Conservation (phyloP, 352 stramenopile genomes). For the Peronospora destructor region DNA sequence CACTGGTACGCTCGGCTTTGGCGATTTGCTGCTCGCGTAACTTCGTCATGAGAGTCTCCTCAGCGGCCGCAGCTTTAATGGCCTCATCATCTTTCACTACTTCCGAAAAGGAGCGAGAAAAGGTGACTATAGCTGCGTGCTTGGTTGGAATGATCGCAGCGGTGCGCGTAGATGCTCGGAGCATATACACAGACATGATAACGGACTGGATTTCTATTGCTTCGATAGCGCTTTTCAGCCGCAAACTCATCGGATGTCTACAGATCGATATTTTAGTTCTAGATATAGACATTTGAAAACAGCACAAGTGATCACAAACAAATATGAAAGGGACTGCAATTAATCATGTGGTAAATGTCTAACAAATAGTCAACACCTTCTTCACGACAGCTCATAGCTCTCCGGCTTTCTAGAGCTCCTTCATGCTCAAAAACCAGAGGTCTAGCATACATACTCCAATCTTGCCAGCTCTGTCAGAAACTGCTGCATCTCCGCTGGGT, state of each 20-base stretch:
- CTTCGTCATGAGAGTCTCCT: slow-evolving; percentile 44
- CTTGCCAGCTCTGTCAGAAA: slow-evolving; percentile 45
- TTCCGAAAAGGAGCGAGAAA: slow-evolving; percentile 40
- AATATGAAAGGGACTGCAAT: slow-evolving; percentile 27
- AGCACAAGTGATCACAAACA: slow-evolving; percentile 3
- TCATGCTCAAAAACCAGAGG: not conserved
- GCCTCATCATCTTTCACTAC: slow-evolving; percentile 35
- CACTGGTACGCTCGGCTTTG: slow-evolving; percentile 51
- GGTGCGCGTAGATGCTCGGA: slow-evolving; percentile 30
- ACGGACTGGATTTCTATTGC: slow-evolving; percentile 2
- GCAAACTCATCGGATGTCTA: slow-evolving; percentile 13
- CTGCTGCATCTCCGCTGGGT: slow-evolving; percentile 51
- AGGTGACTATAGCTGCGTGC: slow-evolving; percentile 10
- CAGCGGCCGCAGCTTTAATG: slow-evolving; percentile 32
- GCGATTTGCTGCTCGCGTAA: slow-evolving; percentile 45
- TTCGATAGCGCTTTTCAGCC: slow-evolving; percentile 16
- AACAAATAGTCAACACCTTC: slow-evolving; percentile 1
- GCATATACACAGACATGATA: slow-evolving; percentile 38
- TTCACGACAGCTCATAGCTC: slow-evolving; percentile 1
- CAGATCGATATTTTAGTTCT: slow-evolving; percentile 1
- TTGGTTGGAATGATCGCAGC: slow-evolving; percentile 8
- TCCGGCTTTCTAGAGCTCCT: slow-evolving; percentile 2
- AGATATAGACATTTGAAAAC: slow-evolving; percentile 13
- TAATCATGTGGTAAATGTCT: slow-evolving; percentile 18
- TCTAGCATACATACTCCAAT: slow-evolving; percentile 36